Evolutionary conservation across 1,284 basidiomycete species (phyloP).

Genomic region (Microbotryum lychnidis-dioicae): DNA sequence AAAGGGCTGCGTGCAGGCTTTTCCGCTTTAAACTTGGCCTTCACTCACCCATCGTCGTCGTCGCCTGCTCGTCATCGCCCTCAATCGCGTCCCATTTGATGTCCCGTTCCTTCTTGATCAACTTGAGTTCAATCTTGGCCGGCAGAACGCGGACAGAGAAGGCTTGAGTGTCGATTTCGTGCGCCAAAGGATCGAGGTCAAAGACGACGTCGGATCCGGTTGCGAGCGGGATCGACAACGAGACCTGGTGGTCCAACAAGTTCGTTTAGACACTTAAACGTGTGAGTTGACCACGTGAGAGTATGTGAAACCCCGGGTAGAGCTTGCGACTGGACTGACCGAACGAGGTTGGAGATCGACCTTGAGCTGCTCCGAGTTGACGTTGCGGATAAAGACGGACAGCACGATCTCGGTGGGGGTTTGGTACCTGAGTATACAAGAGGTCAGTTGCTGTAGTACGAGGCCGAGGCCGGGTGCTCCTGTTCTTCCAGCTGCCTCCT

Average conservation of each 20-base stretch:
- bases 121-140: slow-evolving; percentile 70
- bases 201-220: slow-evolving; percentile 33
- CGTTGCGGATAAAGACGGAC: slow-evolving; percentile 33
- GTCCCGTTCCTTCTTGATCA: slow-evolving; percentile 55
- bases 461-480: too few relatives aligned
- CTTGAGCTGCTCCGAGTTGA: slow-evolving; percentile 30
- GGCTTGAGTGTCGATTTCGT: slow-evolving; percentile 60
- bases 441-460: background rate
- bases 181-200: slow-evolving; percentile 64
- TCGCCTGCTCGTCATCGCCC: slow-evolving; percentile 45
- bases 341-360: slow-evolving; percentile 23
- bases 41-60: slow-evolving; percentile 31
- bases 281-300: too few relatives aligned
- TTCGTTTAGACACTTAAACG: background rate
- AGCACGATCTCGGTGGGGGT: slow-evolving; percentile 32
- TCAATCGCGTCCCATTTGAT: slow-evolving; percentile 65
- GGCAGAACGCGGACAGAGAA: slow-evolving; percentile 63
- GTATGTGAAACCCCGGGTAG: background rate
- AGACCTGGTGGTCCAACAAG: slow-evolving; percentile 18
- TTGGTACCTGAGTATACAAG: slow-evolving; percentile 28
- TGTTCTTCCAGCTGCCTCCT: background rate
- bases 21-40: background rate
- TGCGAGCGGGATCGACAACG: slow-evolving; percentile 35
- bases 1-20: background rate
- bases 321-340: background rate